A percentile compares a stretch with the other conserved stretches of the same genome.
These are phyloP conservation scores for Pythium sp. DNA, from an alignment of 352 stramenopile genomes.

Conservation along the genomic window DNA sequence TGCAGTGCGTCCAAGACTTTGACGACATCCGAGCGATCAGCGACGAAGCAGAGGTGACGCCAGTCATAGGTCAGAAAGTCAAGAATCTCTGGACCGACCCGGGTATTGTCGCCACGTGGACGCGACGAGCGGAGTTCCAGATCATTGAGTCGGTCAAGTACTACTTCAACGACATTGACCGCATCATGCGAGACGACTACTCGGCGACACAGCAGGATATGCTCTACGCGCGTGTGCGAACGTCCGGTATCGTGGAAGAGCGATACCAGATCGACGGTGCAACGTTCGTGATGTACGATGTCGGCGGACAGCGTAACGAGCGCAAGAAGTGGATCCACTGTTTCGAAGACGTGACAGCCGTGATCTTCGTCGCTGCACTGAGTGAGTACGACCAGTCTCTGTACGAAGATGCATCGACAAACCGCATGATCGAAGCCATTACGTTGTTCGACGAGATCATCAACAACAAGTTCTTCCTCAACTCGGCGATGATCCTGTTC, in stretches of 20 bases:
- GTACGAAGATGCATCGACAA: slow-evolving; percentile 92
- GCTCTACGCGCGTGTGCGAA: slow-evolving; percentile 93
- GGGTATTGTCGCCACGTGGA: slow-evolving; percentile 89
- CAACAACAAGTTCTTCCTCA: slow-evolving; percentile 93
- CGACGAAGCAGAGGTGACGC: slow-evolving; percentile 88
- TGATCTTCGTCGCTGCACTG: slow-evolving; percentile 96
- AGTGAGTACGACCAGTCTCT: slow-evolving; percentile 95
- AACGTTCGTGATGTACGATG: slow-evolving; percentile 97
- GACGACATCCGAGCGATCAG: slow-evolving; percentile 76
- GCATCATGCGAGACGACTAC: slow-evolving; percentile 93
- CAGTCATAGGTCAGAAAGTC: slow-evolving; percentile 87
- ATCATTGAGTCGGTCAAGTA: slow-evolving; percentile 97
- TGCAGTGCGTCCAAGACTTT: slow-evolving; percentile 72
- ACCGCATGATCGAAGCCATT: slow-evolving; percentile 95
- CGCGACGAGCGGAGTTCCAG: slow-evolving; percentile 91
- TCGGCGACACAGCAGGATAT: slow-evolving; percentile 94
- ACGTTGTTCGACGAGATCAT: slow-evolving; percentile 95
- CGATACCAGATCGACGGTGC: slow-evolving; percentile 94
- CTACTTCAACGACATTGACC: slow-evolving; percentile 95
- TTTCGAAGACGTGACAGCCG: slow-evolving; percentile 95
- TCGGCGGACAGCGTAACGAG: slow-evolving; percentile 95
- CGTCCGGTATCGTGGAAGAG: slow-evolving; percentile 95
- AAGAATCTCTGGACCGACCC: slow-evolving; percentile 94
- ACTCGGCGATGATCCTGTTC: slow-evolving; percentile 95
- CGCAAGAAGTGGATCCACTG: slow-evolving; percentile 98